These are phyloP conservation scores for Wickerhamomyces sp. DNA, from an alignment of 1,139 yeast genomes.

Conservation along the genomic window DNA sequence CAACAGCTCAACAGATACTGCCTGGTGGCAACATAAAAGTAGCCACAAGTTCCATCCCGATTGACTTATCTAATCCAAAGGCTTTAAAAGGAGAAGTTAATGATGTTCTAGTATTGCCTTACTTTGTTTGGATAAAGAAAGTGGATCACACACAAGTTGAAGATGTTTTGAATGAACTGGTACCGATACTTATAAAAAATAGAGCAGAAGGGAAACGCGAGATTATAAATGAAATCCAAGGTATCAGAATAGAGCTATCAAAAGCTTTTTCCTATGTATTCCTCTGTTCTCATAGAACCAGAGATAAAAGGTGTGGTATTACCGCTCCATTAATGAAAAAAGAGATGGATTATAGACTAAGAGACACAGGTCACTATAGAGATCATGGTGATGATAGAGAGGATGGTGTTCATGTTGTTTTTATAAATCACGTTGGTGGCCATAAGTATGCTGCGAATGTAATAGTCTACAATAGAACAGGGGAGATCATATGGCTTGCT, in stretches of 20 bases:
- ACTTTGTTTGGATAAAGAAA: conserved; percentile 65
- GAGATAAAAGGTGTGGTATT: conserved; percentile 91
- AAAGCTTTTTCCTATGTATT: conserved; percentile 55
- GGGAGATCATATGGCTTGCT: conserved; percentile 85
- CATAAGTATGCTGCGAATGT: conserved; percentile 93
- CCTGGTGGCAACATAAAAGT: conserved; percentile 41
- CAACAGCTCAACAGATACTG: conserved; percentile 19
- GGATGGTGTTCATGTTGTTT: conserved; percentile 68
- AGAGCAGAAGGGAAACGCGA: conserved; percentile 18
- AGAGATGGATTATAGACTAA: conserved; percentile 67
- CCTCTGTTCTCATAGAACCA: conserved; percentile 82
- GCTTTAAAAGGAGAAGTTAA: conserved; percentile 41
- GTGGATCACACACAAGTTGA: conserved; percentile 43
- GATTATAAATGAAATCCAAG: conserved; percentile 17
- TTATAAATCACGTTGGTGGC: conserved; percentile 88
- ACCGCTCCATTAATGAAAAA: conserved; percentile 91
- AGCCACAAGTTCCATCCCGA: conserved; percentile 46
- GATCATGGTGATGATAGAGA: conserved; percentile 71
- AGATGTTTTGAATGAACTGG: conserved; percentile 40
- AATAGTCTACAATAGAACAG: conserved; percentile 64
- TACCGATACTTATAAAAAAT: conserved; percentile 34
- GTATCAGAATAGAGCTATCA: conserved; percentile 33
- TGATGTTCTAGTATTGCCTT: conserved; percentile 69
- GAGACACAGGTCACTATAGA: conserved; percentile 66
- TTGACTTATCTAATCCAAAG: conserved; percentile 38